A percentile compares a stretch with the other conserved stretches of the same genome.
Evolutionary conservation across 1,139 yeast genomes (phyloP).

Genomic region (Geotrichum reessii): DNA sequence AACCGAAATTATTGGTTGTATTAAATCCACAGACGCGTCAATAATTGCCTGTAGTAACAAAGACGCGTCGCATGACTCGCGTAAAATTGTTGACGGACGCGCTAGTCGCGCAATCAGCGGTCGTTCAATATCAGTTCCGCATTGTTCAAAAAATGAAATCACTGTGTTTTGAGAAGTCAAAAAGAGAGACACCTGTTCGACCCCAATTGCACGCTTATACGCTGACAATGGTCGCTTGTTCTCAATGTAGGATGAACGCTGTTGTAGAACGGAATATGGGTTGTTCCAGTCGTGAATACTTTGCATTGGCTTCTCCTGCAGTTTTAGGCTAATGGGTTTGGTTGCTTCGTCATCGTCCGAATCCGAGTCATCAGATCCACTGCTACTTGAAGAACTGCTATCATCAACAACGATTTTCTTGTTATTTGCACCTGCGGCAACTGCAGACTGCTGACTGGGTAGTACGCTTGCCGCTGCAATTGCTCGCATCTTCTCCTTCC

Average conservation of each 20-base stretch:
- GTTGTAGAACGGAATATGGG: constrained; percentile 27
- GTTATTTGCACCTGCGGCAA: neutral
- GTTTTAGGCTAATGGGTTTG: constrained; percentile 9
- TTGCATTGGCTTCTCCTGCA: constrained; percentile 24
- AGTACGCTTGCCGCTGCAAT: neutral
- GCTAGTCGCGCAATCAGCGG: constrained; percentile 46
- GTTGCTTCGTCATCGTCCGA: constrained; percentile 10
- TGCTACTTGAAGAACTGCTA: constrained; percentile 7
- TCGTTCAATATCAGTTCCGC: constrained; percentile 46
- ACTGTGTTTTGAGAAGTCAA: constrained; percentile 42
- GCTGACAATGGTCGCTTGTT: constrained; percentile 42
- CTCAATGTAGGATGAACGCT: constrained; percentile 33
- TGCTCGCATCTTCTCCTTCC: neutral
- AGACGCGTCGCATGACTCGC: constrained; percentile 47
- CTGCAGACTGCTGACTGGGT: neutral
- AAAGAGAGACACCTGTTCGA: constrained; percentile 50
- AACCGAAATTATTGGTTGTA: constrained; percentile 54
- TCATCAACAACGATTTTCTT: neutral
- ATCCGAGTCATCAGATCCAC: neutral
- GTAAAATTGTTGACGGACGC: constrained; percentile 42
- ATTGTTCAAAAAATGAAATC: constrained; percentile 50
- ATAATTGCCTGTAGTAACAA: constrained; percentile 48
- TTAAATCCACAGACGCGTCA: constrained; percentile 51
- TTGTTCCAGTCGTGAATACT: constrained; percentile 39
- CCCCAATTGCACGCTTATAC: constrained; percentile 45